Evolutionary conservation across 306 rosid species (phyloP), one percentile per base, ranked within the genome.

Genomic region (Lithocarpus polystachyus): DNA sequence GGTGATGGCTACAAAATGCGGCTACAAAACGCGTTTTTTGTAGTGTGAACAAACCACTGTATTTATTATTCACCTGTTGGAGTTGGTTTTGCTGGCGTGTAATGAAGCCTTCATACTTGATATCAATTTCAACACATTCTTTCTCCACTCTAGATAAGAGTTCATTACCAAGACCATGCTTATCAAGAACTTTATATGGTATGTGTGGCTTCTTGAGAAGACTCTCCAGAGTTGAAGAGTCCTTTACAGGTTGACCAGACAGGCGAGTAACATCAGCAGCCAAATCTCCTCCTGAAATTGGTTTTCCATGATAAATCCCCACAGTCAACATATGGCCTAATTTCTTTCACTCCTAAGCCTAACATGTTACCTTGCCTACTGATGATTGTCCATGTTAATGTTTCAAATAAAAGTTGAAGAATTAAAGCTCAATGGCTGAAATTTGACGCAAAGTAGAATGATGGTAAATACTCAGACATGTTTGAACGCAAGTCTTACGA

Each of bases 181-280:
- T 89, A 81, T 92, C 98, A 77, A 95, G 87, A 79, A 88, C 77
- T 75, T 62, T 82, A 79, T 95, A 95, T 51, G 85, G 94, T 77
- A 92, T 81, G 78, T 95, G 99, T 29, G 99, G 99, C 88, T 95
- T 95, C 91, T 95, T 95, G 55, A 95, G 99, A 85, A 95, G 94
- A 82, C 96, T 91, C 86, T 95, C 99, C 83, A 95, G 82, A 65
- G 99, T 88, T 26, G 98, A 88, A 37, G 40, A 87, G 90, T 90
- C 90, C 86, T 84, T 95, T 77, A 95, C 97, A 13, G 99, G 97
- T 73, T 95, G 99, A 85, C 85, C 72, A 76, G 99, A 95, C 72
- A 91, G 82, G 64, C 3, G 65, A 74, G 84, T 72, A 64, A 95
- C 87, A 48, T 95, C 93, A 22, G 88, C 88, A 76, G 96, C 93